These are phyloP conservation scores for Flaveria floridana DNA, from an alignment of 140 eudicot species.

Conservation along the genomic window DNA sequence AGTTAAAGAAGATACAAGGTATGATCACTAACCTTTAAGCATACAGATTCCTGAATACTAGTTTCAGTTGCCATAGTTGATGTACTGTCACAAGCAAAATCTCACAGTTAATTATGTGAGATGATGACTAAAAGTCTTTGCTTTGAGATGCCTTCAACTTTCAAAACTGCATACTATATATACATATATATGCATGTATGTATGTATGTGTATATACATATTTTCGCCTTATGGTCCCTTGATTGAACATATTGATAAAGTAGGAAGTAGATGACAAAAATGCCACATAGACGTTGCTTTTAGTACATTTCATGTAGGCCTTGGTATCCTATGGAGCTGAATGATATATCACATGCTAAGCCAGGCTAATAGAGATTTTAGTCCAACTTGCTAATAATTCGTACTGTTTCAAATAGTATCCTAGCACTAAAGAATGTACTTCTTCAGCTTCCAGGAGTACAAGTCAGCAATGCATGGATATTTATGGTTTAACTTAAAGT, in stretches of 20 bases:
- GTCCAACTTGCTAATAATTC: conserved; percentile 28
- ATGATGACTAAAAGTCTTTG: conserved; percentile 23
- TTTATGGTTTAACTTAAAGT: background rate
- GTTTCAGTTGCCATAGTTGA: conserved; percentile 58
- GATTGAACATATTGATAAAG: conserved; percentile 45
- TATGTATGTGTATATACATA: background rate
- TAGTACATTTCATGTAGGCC: conserved; percentile 36
- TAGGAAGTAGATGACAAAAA: conserved; percentile 57
- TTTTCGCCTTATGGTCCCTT: conserved; percentile 36
- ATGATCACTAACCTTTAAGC: conserved; percentile 38
- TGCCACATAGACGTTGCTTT: conserved; percentile 54
- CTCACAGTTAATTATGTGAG: conserved; percentile 31
- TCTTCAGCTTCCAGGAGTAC: conserved; percentile 7
- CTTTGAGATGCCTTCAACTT: conserved; percentile 36
- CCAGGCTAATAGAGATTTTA: conserved; percentile 37
- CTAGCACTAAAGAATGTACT: conserved; percentile 8
- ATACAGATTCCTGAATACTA: conserved; percentile 37
- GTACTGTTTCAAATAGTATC: conserved; percentile 14
- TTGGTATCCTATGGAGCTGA: conserved; percentile 37
- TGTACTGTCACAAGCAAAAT: conserved; percentile 26
- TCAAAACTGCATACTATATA: conserved; percentile 30
- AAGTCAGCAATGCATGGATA: conserved; percentile 28
- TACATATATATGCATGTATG: background rate
- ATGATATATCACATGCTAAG: conserved; percentile 53
- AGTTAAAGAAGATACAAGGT: background rate